A percentile compares a stretch with the other conserved stretches of the same genome.
Evolutionary conservation across 495 filamentous ascomycete species (phyloP).

Genomic region (Lasiosphaeria ovina): DNA sequence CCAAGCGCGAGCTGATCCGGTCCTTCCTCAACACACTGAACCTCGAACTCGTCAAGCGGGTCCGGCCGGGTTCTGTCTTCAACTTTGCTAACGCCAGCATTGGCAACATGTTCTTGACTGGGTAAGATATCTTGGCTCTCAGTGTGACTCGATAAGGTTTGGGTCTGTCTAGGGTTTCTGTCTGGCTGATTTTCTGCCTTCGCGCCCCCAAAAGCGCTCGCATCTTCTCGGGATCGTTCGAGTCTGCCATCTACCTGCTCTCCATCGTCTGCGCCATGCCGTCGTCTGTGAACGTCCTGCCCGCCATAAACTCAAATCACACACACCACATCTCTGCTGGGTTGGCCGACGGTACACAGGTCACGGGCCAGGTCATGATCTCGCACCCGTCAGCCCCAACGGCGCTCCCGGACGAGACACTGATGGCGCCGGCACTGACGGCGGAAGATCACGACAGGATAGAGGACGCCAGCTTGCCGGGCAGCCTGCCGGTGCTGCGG

Average conservation of each 20-base stretch:
- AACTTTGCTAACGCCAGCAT: slow-evolving; percentile 85
- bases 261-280: slow-evolving; percentile 79
- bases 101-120: slow-evolving; percentile 92
- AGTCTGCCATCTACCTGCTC: slow-evolving; percentile 78
- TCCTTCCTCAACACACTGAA: slow-evolving; percentile 86
- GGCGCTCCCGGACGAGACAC: slow-evolving; percentile 44
- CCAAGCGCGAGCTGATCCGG: slow-evolving; percentile 88
- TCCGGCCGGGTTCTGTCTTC: slow-evolving; percentile 73
- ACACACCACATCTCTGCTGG: slow-evolving; percentile 89
- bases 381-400: slow-evolving; percentile 69
- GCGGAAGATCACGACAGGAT: slow-evolving; percentile 36
- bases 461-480: slow-evolving; percentile 88
- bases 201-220: slow-evolving; percentile 50
- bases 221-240: slow-evolving; percentile 77
- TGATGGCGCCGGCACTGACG: slow-evolving; percentile 27
- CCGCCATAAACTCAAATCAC: slow-evolving; percentile 91
- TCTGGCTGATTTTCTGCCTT: slow-evolving; percentile 10
- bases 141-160: too few relatives aligned
- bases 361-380: slow-evolving; percentile 90
- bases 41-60: slow-evolving; percentile 84
- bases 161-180: too few relatives aligned
- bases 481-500: slow-evolving; percentile 74
- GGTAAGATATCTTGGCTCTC: slow-evolving; percentile 27
- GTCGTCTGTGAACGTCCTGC: slow-evolving; percentile 71
- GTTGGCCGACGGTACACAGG: slow-evolving; percentile 70